Conservation (phyloP, 164 flowering plant genomes). For the Vitis rupestris region DNA sequence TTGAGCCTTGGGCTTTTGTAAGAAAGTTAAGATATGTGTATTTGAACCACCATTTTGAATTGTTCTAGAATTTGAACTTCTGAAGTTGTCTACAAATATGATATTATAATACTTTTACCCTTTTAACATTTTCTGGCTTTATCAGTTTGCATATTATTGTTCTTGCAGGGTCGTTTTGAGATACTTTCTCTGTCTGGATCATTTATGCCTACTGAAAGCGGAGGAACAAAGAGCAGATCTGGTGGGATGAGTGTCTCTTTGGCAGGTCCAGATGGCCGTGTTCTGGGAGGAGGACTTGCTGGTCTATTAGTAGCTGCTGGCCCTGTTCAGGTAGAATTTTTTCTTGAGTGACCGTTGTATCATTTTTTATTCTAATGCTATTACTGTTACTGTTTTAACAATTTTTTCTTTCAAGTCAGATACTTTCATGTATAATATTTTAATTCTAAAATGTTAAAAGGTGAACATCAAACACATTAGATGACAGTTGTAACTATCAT, state of each 20-base stretch:
- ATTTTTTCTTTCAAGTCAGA: too few species aligned
- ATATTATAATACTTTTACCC: not conserved
- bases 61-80: too few species aligned
- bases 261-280: constrained; percentile 79
- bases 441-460: too few species aligned
- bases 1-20: too few species aligned
- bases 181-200: constrained; percentile 64
- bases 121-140: not conserved
- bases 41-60: too few species aligned
- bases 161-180: constrained; percentile 65
- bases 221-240: constrained; percentile 53
- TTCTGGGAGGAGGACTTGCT: constrained; percentile 66
- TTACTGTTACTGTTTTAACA: too few species aligned
- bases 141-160: not conserved
- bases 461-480: too few species aligned
- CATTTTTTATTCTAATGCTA: too few species aligned
- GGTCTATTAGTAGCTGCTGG: constrained; percentile 68
- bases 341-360: not conserved
- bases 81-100: too few species aligned
- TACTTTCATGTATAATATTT: too few species aligned
- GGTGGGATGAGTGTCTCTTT: constrained; percentile 76
- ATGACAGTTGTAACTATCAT: too few species aligned
- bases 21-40: too few species aligned
- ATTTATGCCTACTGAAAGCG: constrained; percentile 49
- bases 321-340: constrained; percentile 49